Conservation (phyloP, 345 rosid genomes). For the Limnanthes douglasii region DNA sequence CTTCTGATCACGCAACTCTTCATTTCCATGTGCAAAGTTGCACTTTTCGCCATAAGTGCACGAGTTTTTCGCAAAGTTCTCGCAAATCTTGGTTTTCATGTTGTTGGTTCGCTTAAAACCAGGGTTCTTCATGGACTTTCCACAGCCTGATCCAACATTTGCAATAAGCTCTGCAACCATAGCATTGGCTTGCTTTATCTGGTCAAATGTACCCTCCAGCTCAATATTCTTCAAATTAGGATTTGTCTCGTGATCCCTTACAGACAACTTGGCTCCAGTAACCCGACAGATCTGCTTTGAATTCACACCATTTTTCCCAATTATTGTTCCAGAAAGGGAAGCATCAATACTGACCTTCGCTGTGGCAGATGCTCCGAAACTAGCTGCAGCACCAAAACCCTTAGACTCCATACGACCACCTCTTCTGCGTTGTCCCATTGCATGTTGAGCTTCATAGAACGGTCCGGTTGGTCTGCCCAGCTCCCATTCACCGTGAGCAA, state of each 20-base stretch:
- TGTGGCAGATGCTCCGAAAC: constrained; percentile 87
- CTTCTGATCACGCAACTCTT: constrained; percentile 47
- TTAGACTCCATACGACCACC: constrained; percentile 34
- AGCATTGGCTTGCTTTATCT: constrained; percentile 89
- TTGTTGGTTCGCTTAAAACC: constrained; percentile 15
- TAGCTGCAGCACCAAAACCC: constrained; percentile 36
- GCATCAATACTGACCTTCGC: constrained; percentile 89
- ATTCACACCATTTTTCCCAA: constrained; percentile 87
- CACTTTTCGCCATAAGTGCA: constrained; percentile 89
- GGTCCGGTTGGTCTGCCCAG: constrained; percentile 43
- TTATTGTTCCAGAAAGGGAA: constrained; percentile 86
- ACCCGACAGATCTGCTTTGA: constrained; percentile 80
- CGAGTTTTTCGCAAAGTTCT: constrained; percentile 55
- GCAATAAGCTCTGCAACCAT: constrained; percentile 85
- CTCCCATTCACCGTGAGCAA: constrained; percentile 84
- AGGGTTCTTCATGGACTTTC: constrained; percentile 19
- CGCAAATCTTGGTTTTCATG: constrained; percentile 80
- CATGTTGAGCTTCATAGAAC: constrained; percentile 45
- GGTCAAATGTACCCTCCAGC: constrained; percentile 92
- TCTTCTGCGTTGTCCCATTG: constrained; percentile 32
- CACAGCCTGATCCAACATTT: constrained; percentile 39
- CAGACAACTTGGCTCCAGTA: constrained; percentile 85
- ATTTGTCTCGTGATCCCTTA: constrained; percentile 72
- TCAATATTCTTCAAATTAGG: constrained; percentile 78
- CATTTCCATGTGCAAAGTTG: constrained; percentile 90